Percentiles rank a stretch among this genome's conserved stretches.
These are phyloP conservation scores for Pharus latifolius DNA, from an alignment of 176 grass and related monocot species.

Conservation along the genomic window DNA sequence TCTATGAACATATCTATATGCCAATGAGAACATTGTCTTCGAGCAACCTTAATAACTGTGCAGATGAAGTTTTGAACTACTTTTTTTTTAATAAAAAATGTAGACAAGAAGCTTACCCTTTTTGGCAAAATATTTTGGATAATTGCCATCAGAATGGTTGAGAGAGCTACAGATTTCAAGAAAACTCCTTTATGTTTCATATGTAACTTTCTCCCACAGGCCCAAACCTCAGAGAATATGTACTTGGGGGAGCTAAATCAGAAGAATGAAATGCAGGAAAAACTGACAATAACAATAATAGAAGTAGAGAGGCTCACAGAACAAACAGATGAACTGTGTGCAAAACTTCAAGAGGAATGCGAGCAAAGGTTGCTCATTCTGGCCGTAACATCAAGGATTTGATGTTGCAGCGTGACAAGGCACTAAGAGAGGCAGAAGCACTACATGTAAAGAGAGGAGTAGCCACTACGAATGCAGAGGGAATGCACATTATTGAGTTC, in stretches of 20 bases:
- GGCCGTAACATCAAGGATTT: conserved; percentile 35
- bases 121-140: neutral
- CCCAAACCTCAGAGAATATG: conserved; percentile 7
- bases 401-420: conserved; percentile 40
- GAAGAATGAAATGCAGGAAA: conserved; percentile 46
- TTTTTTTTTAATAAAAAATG: no score
- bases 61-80: no score
- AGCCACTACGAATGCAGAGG: neutral
- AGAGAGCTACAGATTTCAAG: neutral
- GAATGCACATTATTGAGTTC: conserved; percentile 36
- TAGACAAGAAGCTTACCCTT: no score
- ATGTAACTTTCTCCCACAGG: conserved; percentile 26
- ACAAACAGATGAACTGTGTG: conserved; percentile 31
- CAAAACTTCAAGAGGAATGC: conserved; percentile 26
- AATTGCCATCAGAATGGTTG: no score
- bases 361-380: conserved; percentile 27
- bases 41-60: neutral
- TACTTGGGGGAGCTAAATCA: conserved; percentile 41
- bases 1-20: neutral
- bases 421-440: conserved; percentile 40
- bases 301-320: conserved; percentile 26
- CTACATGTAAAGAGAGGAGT: conserved; percentile 25
- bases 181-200: neutral
- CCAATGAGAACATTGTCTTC: neutral
- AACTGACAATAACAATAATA: conserved; percentile 27